These are phyloP conservation scores for Ophiocordyceps camponoti-saundersi DNA, from an alignment of 2,329 filamentous ascomycete genomes.

Conservation along the genomic window DNA sequence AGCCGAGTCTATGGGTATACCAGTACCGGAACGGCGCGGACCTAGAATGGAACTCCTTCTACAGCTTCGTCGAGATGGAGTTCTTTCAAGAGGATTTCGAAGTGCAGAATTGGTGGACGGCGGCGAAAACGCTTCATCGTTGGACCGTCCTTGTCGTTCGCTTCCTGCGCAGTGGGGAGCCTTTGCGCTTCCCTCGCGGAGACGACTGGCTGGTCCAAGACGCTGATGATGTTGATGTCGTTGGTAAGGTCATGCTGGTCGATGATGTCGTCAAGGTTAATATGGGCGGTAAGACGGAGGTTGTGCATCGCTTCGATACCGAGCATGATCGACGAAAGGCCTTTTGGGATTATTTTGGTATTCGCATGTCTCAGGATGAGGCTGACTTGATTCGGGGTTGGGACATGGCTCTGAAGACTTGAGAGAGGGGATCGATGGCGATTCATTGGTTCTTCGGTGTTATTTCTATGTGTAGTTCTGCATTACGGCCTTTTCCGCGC, in stretches of 20 bases:
- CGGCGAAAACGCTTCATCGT: background rate
- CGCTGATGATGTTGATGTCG: background rate
- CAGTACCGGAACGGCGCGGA: conserved; percentile 31
- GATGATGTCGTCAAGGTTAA: conserved; percentile 8
- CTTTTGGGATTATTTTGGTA: conserved; percentile 29
- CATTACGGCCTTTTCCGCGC: no score
- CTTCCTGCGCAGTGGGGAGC: background rate
- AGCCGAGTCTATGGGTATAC: conserved; percentile 43
- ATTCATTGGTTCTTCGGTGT: no score
- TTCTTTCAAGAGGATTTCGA: conserved; percentile 20
- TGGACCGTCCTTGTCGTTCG: conserved; percentile 2
- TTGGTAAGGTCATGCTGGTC: conserved; percentile 10
- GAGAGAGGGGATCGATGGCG: no score
- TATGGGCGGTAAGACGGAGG: conserved; percentile 6
- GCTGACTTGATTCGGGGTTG: background rate
- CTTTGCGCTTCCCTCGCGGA: background rate
- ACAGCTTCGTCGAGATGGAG: conserved; percentile 49
- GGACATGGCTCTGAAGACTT: background rate
- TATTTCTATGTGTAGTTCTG: no score
- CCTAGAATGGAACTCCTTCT: conserved; percentile 39
- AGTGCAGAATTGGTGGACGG: conserved; percentile 4
- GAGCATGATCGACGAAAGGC: conserved; percentile 30
- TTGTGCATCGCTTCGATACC: conserved; percentile 13
- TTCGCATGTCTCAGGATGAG: conserved; percentile 20
- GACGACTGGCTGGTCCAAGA: background rate